Base-by-base conservation (phyloP, 2,329 filamentous ascomycete genomes). In the Trichoderma cornu-damae region DNA sequence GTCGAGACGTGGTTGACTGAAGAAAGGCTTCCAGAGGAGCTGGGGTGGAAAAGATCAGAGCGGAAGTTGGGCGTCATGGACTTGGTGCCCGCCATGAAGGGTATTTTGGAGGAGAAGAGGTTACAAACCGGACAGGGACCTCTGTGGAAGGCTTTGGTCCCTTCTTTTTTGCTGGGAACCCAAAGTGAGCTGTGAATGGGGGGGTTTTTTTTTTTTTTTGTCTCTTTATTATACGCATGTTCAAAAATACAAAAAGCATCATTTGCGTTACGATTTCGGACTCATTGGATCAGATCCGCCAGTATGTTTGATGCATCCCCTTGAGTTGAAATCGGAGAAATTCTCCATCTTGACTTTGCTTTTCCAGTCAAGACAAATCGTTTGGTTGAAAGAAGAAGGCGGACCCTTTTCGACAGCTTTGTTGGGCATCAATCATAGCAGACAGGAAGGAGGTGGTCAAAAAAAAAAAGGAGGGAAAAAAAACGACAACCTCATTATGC, bases 11-110 rank as follows among this genome's bases (percentile, higher is more conserved):
- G 61, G 61, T 40, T 61, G 16, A 52, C 35, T 7, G 59, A 62
- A 32, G 61, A 62, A 35, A 48, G 61, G 16, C 48, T 62, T 11
- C 61, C 61, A 3, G 43, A 44, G 2, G 59, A 62, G 54, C 48
- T 58, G 4, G 61, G 59, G 12, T 61, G 61, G 59, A 61, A 59
- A 40, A 58, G 35, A 12, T 59, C 61, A 4, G 57, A 58, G 28
- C 48, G 54, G 20, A 32, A 20, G 14, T 16, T 60, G 11, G 18
- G 32, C 11, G 6, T 42, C 20, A 8, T 52, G 2, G 54, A 60
- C 26, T 28, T 58, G 18, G 40, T 44, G 18, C 53, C 58, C 1
- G n/a, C 40, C 6, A 42, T 55, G 6, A 55, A 56, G 37, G 49
- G 26, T 3, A 47, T 55, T 35, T 59, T 26, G 1, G 50, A 55